phyloP scores from a whole-genome alignment of 1,139 yeast genomes.

The Scheffersomyces cryptocercus region DNA sequence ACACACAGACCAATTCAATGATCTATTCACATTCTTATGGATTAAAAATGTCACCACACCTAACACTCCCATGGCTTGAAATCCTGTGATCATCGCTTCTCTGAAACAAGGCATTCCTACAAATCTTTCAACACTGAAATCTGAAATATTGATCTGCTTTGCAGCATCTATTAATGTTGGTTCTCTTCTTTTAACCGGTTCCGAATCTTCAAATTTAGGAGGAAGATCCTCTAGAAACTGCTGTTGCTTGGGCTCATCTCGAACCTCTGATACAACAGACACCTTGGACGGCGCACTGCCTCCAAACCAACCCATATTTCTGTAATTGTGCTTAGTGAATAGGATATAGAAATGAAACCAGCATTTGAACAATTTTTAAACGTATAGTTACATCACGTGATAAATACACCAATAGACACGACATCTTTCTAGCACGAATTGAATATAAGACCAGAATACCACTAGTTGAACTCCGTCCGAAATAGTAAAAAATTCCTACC shows the following conservation, averaged over 20 bases:
- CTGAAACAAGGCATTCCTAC: constrained; percentile 84
- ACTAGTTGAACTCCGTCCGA: too few relatives aligned
- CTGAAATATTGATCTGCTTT: constrained; percentile 36
- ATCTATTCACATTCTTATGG: constrained; percentile 60
- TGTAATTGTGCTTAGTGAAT: too few relatives aligned
- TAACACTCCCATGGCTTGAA: constrained; percentile 79
- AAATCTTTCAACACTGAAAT: constrained; percentile 57
- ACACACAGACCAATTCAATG: constrained; percentile 82
- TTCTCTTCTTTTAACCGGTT: constrained; percentile 9
- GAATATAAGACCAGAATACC: too few relatives aligned
- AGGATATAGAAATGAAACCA: too few relatives aligned
- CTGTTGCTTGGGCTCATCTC: constrained; percentile 4
- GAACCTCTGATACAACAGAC: constrained; percentile 19
- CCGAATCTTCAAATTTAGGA: constrained; percentile 46
- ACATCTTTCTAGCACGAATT: too few relatives aligned
- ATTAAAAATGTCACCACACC: constrained; percentile 72
- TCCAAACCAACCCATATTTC: constrained; percentile 25
- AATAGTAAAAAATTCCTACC: too few relatives aligned
- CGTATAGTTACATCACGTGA: too few relatives aligned
- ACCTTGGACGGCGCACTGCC: constrained; percentile 20
- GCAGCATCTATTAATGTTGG: constrained; percentile 35
- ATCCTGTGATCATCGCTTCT: constrained; percentile 85
- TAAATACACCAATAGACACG: too few relatives aligned
- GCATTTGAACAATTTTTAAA: too few relatives aligned
- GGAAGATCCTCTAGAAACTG: constrained; percentile 30